Percentiles rank a stretch among this genome's conserved stretches.
phyloP scores from a whole-genome alignment of 495 filamentous ascomycete genomes.

The Friedmanniomyces simplex region DNA sequence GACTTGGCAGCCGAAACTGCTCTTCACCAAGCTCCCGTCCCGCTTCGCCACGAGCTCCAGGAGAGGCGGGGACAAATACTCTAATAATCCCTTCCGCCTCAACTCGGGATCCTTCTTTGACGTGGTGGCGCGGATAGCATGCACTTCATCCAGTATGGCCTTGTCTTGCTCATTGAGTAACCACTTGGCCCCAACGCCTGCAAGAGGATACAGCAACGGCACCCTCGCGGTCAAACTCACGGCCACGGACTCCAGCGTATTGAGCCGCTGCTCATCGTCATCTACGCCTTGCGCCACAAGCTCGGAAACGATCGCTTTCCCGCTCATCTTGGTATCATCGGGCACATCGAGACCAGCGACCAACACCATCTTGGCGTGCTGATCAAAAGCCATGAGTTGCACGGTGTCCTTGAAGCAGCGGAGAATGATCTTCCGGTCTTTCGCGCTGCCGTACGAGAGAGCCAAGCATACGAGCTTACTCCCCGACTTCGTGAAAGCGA shows the following conservation, averaged over 20 bases:
- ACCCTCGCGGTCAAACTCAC: conserved; percentile 64
- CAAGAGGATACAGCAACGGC: conserved; percentile 74
- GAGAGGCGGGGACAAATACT: conserved; percentile 53
- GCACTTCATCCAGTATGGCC: conserved; percentile 59
- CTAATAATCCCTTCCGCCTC: conserved; percentile 65
- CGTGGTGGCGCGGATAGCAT: conserved; percentile 34
- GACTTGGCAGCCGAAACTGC: conserved; percentile 77
- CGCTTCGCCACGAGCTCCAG: conserved; percentile 59
- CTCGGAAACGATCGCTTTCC: conserved; percentile 76
- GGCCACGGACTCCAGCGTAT: conserved; percentile 43
- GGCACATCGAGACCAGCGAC: conserved; percentile 79
- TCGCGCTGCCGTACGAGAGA: conserved; percentile 74
- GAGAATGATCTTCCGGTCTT: conserved; percentile 82
- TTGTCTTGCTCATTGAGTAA: conserved; percentile 56
- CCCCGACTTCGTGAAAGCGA: conserved; percentile 89
- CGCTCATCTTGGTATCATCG: conserved; percentile 83
- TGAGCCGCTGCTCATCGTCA: conserved; percentile 2
- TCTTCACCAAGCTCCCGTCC: conserved; percentile 54
- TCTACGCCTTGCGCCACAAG: conserved; percentile 45
- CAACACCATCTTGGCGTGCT: conserved; percentile 67
- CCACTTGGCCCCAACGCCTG: conserved; percentile 51
- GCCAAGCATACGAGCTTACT: conserved; percentile 68
- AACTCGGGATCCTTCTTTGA: conserved; percentile 81
- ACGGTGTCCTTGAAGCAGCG: conserved; percentile 78
- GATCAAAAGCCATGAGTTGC: conserved; percentile 68